Base-by-base conservation (phyloP, 1,139 yeast species). In the Dujonia santamariae region DNA sequence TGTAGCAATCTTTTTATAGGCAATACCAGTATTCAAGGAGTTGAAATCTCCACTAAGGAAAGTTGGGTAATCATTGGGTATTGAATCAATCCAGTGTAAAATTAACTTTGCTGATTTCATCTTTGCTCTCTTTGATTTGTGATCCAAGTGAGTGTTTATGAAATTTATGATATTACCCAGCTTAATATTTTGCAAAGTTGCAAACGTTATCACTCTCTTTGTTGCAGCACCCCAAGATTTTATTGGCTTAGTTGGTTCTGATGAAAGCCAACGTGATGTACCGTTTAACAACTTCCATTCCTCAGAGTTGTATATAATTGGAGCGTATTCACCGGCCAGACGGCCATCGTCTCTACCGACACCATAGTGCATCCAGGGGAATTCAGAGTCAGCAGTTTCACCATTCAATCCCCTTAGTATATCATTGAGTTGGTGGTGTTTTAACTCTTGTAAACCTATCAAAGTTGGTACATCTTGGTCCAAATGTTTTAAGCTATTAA, bases 291-390 rank as follows among this genome's bases (percentile, higher is more conserved):
- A 37, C 14, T 46, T 36, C 56, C 71, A 57, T 18, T 52, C 57
- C 2, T 47, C 37, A 4, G 54, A 50, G 34, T 63, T 56, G 43
- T 59, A 70, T 27, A 66, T 55, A 15, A 72, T 58, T 1, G 78
- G 76, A 28, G 72, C 61, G 40, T 56, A 69, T 40, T 72, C 78
- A 4, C 78, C 77, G 4, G 49, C 45, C 4, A 51, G 49, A 9
- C 47, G 44, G 4, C 78, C 78, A 48, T 72, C 76, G 34, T 67
- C 70, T 47, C 78, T 53, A 2, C 78, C 77, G n/a, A 63, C 67
- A 2, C 75, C 75, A 37, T 62, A 65, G 43, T 69, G 68, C 7
- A 53, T 51, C 65, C 71, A 72, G 3, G 52, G 47, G 22, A 37
- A 35, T 22, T 51, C 48, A 17, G 29, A 28, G 5, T 19, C 27